phyloP scores from a whole-genome alignment of 2,329 filamentous ascomycete genomes.

The Bretziella fagacearum region DNA sequence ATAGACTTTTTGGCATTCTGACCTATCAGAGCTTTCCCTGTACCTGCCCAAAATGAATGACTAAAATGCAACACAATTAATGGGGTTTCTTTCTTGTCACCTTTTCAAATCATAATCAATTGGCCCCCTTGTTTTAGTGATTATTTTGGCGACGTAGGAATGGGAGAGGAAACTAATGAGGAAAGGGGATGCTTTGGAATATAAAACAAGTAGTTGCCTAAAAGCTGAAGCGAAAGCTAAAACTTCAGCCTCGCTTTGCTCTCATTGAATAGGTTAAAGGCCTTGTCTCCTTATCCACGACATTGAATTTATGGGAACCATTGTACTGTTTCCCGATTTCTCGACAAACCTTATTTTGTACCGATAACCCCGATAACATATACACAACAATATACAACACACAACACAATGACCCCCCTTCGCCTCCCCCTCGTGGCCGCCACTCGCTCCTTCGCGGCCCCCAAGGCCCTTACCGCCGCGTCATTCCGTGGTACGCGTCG shows the following conservation, averaged over 20 bases:
- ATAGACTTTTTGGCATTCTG: neutral
- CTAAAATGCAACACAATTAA: neutral
- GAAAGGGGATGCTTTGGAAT: neutral
- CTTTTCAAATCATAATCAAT: neutral
- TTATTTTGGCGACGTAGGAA: too few species aligned
- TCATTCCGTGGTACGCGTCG: neutral
- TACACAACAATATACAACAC: neutral
- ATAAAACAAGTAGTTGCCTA: neutral
- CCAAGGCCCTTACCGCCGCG: neutral
- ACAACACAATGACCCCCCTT: neutral
- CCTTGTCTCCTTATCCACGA: too few species aligned
- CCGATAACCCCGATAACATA: neutral
- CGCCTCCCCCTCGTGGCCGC: neutral
- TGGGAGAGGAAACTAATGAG: neutral
- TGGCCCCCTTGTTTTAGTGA: neutral
- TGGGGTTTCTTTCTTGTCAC: neutral
- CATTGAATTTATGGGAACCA: too few species aligned
- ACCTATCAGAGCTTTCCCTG: neutral
- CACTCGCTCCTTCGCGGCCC: neutral
- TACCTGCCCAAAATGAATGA: neutral
- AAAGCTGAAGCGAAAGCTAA: too few species aligned
- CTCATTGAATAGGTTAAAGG: too few species aligned
- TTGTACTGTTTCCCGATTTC: too few species aligned
- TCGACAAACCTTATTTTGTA: neutral
- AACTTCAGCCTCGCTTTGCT: neutral